Base-by-base conservation (phyloP, 2,329 filamentous ascomycete genomes). In the Penicillium rolfsii region DNA sequence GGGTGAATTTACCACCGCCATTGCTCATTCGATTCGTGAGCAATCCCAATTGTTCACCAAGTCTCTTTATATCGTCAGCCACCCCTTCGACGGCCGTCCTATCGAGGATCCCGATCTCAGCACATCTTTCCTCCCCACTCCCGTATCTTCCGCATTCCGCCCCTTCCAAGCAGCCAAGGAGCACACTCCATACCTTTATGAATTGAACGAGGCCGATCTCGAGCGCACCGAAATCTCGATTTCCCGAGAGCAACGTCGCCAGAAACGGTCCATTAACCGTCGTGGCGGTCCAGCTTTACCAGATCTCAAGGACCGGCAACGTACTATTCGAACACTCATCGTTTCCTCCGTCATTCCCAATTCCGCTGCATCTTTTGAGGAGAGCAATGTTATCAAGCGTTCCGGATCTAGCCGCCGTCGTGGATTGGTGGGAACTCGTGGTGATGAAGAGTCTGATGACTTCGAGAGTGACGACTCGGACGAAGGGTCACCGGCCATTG, bases 1-100 rank as follows among this genome's bases (percentile, higher is more conserved):
- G 0, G 95, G 95, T 65, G 95, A 99, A 76, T 99, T 99, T 71
- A 93, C 92, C 2, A 99, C 95, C 0, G 94, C 95, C 7, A 98
- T 99, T 74, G 95, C 95, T 12, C 95, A 99, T 79, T 97, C 92
- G 63, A 99, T 99, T 72, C 90, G 95, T 64, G 95, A 99, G 77
- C 95, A 99, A 78, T 88, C 89, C 43, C 95, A 99, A 74, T 85
- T 98, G 33, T 99, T 97, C 76, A 96, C 93, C 5, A 90, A 92
- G 74, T 96, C 93, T 71, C 81, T 99, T 62, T 98, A 97, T 78
- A 91, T 95, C 70, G 87, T 96, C 56, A 93, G 93, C 2, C 93
- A 99, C 79, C 89, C 93, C 28, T 99, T 99, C 71, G 95, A 99
- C 74, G 95, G 95, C 53, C 87, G 95, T 38, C 93, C 93, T 2